Percentiles rank a stretch among this genome's conserved stretches.
Conservation (phyloP, 768 basidiomycete species). For the Podaxis carcinomalis region DNA sequence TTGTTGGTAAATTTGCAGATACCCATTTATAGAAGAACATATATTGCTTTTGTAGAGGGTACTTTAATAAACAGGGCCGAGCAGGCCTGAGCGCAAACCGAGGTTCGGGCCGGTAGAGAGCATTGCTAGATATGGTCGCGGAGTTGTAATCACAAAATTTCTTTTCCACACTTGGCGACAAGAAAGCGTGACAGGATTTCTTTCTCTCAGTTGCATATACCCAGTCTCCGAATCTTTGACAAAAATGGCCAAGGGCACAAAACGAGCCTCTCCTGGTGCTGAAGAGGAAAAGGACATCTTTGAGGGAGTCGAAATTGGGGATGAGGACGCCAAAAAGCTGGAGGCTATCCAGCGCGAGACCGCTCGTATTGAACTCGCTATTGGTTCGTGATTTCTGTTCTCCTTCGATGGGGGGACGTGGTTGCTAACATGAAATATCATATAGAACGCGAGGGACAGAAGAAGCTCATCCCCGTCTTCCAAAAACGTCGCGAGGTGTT, state of each 20-base stretch:
- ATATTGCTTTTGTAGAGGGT: neutral
- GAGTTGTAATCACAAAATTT: slow-evolving; percentile 28
- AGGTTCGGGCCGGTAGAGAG: neutral
- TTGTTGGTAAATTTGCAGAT: neutral
- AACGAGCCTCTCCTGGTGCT: slow-evolving; percentile 78
- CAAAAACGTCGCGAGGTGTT: slow-evolving; percentile 65
- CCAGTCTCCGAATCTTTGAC: slow-evolving; percentile 13
- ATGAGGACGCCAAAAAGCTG: slow-evolving; percentile 70
- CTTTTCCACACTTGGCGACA: slow-evolving; percentile 10
- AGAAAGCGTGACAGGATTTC: slow-evolving; percentile 13
- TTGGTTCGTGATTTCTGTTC: slow-evolving; percentile 47
- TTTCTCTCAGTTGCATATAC: slow-evolving; percentile 14
- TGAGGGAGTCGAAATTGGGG: slow-evolving; percentile 60
- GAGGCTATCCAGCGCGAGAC: slow-evolving; percentile 63
- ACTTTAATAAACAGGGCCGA: neutral
- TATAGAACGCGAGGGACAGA: slow-evolving; percentile 62
- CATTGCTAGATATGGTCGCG: slow-evolving; percentile 16
- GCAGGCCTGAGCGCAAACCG: neutral
- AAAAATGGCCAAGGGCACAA: slow-evolving; percentile 47
- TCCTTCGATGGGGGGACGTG: neutral
- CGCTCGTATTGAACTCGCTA: slow-evolving; percentile 62
- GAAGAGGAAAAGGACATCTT: slow-evolving; percentile 71
- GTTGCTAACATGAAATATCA: slow-evolving; percentile 7
- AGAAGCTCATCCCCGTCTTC: slow-evolving; percentile 56
- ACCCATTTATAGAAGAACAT: neutral